Evolutionary conservation across 257 asterid genomes (phyloP).

Genomic region (Gentiana macrophylla): DNA sequence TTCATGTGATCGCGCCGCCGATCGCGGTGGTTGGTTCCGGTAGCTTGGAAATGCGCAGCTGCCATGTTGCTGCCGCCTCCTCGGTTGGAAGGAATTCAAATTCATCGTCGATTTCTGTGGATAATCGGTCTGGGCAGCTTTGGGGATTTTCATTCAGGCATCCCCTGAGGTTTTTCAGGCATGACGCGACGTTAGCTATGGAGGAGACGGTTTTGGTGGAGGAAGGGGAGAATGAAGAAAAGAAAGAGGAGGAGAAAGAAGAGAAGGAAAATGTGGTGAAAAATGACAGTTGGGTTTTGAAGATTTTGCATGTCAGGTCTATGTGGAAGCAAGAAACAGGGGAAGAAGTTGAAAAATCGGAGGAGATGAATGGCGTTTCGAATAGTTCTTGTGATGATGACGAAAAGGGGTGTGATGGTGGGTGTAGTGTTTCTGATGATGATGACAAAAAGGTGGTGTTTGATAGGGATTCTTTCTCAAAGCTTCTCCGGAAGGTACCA

Average conservation of each 20-base stretch:
- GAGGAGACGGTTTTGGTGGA: constrained; percentile 60
- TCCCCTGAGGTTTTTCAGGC: constrained; percentile 75
- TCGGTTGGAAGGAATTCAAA: constrained; percentile 17
- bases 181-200: constrained; percentile 51
- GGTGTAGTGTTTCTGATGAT: constrained; percentile 34
- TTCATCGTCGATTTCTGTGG: constrained; percentile 35
- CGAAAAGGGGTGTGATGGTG: constrained; percentile 48
- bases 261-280: constrained; percentile 17
- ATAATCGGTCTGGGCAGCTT: constrained; percentile 26
- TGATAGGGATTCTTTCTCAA: constrained; percentile 61
- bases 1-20: constrained; percentile 50
- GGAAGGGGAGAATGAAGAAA: constrained; percentile 28
- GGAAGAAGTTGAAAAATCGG: constrained; percentile 21
- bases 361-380: constrained; percentile 11
- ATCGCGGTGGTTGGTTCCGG: constrained; percentile 37
- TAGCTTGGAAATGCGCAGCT: constrained; percentile 38
- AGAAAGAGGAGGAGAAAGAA: not conserved
- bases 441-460: constrained; percentile 47
- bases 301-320: constrained; percentile 59
- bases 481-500: constrained; percentile 66
- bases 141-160: constrained; percentile 76
- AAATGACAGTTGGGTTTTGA: constrained; percentile 54
- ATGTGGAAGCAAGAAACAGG: constrained; percentile 29
- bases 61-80: constrained; percentile 17
- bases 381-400: constrained; percentile 19